Evolutionary conservation across 2,329 filamentous ascomycete species (phyloP).

Genomic region (Mycosphaerella arachidis): DNA sequence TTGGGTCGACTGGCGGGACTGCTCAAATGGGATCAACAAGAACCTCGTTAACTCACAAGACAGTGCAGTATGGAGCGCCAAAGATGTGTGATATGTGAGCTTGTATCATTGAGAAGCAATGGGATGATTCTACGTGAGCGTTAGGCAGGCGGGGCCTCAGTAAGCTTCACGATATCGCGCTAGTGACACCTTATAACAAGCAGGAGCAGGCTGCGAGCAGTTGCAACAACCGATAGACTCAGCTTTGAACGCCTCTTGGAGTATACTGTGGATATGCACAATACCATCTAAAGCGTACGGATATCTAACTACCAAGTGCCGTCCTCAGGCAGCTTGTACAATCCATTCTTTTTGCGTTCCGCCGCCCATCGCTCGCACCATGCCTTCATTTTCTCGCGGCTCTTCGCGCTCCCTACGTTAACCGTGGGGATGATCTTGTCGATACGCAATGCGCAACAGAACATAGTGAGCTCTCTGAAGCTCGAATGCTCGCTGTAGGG

Average conservation of each 20-base stretch:
- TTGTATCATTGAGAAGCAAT: too few species aligned
- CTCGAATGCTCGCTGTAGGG: conserved; percentile 95
- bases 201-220: too few species aligned
- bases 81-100: not conserved
- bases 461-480: conserved; percentile 90
- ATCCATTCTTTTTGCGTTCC: conserved; percentile 59
- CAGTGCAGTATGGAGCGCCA: not conserved
- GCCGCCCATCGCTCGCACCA: conserved; percentile 62
- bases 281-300: not conserved
- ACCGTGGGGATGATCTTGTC: conserved; percentile 91
- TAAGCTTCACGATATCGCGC: too few species aligned
- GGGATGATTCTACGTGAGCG: too few species aligned
- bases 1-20: not conserved
- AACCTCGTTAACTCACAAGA: not conserved
- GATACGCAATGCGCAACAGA: conserved; percentile 80
- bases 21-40: not conserved
- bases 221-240: too few species aligned
- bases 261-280: too few species aligned
- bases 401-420: conserved; percentile 66
- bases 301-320: conserved; percentile 24
- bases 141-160: too few species aligned
- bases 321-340: conserved; percentile 43
- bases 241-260: too few species aligned
- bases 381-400: conserved; percentile 60
- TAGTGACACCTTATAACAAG: too few species aligned